Conservation (phyloP, 2,329 filamentous ascomycete species). For the Hymenoscyphus fraxineus region DNA sequence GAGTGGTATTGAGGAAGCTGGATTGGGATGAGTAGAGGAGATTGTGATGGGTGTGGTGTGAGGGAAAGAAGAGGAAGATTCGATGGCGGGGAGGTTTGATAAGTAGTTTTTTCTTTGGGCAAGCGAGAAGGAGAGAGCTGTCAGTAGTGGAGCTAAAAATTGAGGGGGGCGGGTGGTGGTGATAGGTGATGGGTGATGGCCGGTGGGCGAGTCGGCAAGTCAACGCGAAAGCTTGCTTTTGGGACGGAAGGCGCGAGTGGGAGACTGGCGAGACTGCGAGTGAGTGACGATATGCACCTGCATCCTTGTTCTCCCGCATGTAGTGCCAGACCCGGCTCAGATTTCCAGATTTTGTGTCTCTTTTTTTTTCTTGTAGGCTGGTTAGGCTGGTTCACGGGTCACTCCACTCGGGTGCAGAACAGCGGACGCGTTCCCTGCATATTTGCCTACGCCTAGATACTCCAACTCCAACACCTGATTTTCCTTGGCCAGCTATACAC, state of each 20-base stretch:
- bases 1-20: background rate
- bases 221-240: conserved; percentile 1
- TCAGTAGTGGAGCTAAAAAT: background rate
- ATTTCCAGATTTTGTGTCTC: background rate
- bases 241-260: background rate
- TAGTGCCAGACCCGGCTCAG: no score
- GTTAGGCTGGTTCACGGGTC: background rate
- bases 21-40: background rate
- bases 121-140: background rate
- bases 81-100: background rate
- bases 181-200: background rate
- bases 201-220: background rate
- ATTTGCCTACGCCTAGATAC: no score
- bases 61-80: background rate
- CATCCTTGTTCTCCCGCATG: background rate
- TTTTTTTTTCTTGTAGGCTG: background rate
- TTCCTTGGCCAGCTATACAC: background rate
- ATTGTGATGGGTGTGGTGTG: background rate
- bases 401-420: background rate
- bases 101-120: background rate
- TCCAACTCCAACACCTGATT: background rate
- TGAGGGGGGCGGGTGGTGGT: background rate
- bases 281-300: background rate
- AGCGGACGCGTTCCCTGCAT: background rate
- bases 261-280: no score